Conservation (phyloP, 2,329 filamentous ascomycete species). For the Davidsoniella eucalypti region DNA sequence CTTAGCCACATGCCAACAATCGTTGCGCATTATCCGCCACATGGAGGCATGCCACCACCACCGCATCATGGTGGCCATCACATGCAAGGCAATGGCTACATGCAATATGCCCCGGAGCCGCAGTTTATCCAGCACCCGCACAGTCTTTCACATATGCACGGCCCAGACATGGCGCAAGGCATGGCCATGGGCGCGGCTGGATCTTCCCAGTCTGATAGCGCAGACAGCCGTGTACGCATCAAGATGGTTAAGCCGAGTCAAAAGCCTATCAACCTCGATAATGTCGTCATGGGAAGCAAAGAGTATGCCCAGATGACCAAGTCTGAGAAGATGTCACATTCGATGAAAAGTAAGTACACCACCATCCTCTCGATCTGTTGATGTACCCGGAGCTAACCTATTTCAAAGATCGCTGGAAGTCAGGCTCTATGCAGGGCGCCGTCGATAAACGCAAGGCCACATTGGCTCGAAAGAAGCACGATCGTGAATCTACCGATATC, state of each 20-base stretch:
- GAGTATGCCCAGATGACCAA: constrained; percentile 46
- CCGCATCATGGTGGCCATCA: neutral
- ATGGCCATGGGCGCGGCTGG: neutral
- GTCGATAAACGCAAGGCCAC: constrained; percentile 45
- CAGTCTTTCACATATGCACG: neutral
- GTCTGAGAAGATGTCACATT: constrained; percentile 49
- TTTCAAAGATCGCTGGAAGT: constrained; percentile 38
- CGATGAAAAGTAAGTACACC: constrained; percentile 40
- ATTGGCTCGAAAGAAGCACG: constrained; percentile 40
- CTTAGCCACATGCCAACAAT: constrained; percentile 11
- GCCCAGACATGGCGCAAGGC: neutral
- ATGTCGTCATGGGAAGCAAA: constrained; percentile 21
- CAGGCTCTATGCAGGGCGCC: constrained; percentile 42
- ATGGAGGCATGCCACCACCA: neutral
- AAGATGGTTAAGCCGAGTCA: constrained; percentile 12
- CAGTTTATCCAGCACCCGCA: constrained; percentile 5
- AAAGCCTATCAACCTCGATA: constrained; percentile 11
- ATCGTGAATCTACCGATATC: constrained; percentile 22
- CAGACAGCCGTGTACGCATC: constrained; percentile 8
- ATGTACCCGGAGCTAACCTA: constrained; percentile 10
- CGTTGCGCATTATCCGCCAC: constrained; percentile 7
- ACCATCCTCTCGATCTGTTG: neutral
- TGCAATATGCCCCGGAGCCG: constrained; percentile 1
- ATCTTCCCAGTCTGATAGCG: neutral
- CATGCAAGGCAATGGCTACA: neutral